These are phyloP conservation scores for Cyclotella cryptica DNA, from an alignment of 108 stramenopile genomes.

Conservation along the genomic window DNA sequence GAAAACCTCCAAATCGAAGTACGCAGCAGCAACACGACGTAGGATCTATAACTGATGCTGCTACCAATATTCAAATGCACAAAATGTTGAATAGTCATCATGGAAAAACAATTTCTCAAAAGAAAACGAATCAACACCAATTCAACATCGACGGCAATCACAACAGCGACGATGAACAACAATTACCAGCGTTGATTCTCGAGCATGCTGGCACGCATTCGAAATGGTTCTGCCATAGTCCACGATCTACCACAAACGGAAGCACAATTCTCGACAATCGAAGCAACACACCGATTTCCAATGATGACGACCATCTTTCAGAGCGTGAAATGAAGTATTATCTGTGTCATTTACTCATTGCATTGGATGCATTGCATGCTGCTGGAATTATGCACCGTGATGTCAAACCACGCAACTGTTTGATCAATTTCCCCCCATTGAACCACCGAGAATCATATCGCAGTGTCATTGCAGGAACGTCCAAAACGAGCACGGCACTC, in stretches of 20 bases:
- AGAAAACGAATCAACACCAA: not conserved
- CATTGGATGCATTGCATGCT: constrained; percentile 84
- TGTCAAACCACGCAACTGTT: constrained; percentile 93
- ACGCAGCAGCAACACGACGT: constrained; percentile 15
- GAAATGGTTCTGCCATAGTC: constrained; percentile 89
- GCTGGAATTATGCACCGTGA: constrained; percentile 94
- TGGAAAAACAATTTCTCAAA: not conserved
- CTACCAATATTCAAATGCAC: constrained; percentile 3
- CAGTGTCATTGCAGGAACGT: constrained; percentile 10
- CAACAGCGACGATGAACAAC: constrained; percentile 28
- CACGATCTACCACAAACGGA: not conserved
- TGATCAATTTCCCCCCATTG: constrained; percentile 65
- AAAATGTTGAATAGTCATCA: not conserved
- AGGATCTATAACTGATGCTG: constrained; percentile 33
- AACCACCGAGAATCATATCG: not conserved
- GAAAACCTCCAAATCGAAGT: not conserved
- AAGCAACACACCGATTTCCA: not conserved
- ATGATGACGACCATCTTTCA: constrained; percentile 56
- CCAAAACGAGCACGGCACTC: not conserved
- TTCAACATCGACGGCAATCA: not conserved
- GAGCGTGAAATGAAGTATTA: constrained; percentile 89
- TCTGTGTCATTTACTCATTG: constrained; percentile 88
- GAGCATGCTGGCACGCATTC: constrained; percentile 85
- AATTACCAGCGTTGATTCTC: constrained; percentile 82
- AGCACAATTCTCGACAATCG: not conserved